These are phyloP conservation scores for Kodamaea leandrae DNA, from an alignment of 805 yeast genomes.

Conservation along the genomic window DNA sequence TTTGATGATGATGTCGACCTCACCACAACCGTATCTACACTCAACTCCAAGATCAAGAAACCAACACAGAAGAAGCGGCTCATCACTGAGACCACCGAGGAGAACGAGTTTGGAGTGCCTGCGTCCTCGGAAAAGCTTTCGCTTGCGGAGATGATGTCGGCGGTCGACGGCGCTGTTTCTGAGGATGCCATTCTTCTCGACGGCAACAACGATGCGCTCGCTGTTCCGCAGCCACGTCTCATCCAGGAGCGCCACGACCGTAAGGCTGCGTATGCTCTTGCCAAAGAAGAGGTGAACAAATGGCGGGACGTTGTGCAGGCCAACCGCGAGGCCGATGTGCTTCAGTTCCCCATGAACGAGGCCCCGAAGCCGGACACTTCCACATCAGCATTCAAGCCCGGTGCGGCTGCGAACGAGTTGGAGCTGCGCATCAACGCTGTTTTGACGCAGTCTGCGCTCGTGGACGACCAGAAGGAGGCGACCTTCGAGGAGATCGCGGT, in stretches of 20 bases:
- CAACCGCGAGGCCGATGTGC: slow-evolving; percentile 80
- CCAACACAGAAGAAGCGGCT: slow-evolving; percentile 44
- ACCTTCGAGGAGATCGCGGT: slow-evolving; percentile 84
- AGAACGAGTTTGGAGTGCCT: slow-evolving; percentile 70
- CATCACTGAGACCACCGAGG: slow-evolving; percentile 55
- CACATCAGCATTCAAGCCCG: slow-evolving; percentile 47
- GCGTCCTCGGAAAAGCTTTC: slow-evolving; percentile 50
- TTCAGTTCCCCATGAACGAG: slow-evolving; percentile 66
- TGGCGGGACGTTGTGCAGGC: slow-evolving; percentile 84
- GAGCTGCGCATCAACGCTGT: slow-evolving; percentile 64
- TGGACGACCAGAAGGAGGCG: slow-evolving; percentile 73
- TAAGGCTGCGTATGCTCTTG: slow-evolving; percentile 83
- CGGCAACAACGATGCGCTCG: slow-evolving; percentile 47
- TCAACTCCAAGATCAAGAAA: slow-evolving; percentile 36
- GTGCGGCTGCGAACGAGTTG: slow-evolving; percentile 50
- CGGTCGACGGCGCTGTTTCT: slow-evolving; percentile 50
- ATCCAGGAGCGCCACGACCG: slow-evolving; percentile 84
- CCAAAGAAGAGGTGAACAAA: slow-evolving; percentile 79
- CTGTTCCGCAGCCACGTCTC: slow-evolving; percentile 82
- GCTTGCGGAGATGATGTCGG: slow-evolving; percentile 72
- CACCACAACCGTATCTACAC: slow-evolving; percentile 42
- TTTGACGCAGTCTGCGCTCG: slow-evolving; percentile 61
- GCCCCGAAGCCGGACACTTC: slow-evolving; percentile 42
- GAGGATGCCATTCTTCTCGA: slow-evolving; percentile 51
- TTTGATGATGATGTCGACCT: slow-evolving; percentile 56